phyloP scores from a whole-genome alignment of 148 eudicot genomes.

The Fagopyrum esculentum region DNA sequence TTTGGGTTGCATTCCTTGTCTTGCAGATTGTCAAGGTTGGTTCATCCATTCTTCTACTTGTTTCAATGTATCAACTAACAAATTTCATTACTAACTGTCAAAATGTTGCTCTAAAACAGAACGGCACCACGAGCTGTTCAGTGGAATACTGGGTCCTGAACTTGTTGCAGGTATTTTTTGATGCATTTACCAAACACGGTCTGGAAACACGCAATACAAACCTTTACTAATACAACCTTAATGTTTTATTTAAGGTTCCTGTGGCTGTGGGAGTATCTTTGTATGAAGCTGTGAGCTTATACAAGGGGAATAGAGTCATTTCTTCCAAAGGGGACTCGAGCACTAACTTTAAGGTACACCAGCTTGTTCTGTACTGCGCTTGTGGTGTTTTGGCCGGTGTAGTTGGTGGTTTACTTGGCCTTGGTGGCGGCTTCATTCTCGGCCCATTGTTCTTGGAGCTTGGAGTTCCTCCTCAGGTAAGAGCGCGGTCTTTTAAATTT shows the following conservation, averaged over 20 bases:
- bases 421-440: slow-evolving; percentile 89
- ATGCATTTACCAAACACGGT: background rate
- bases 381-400: slow-evolving; percentile 69
- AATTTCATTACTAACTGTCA: slow-evolving; percentile 6
- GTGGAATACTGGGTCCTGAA: slow-evolving; percentile 64
- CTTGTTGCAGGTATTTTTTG: slow-evolving; percentile 57
- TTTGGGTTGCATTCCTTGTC: slow-evolving; percentile 72
- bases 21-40: slow-evolving; percentile 70
- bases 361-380: slow-evolving; percentile 47
- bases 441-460: slow-evolving; percentile 87
- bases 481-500: background rate
- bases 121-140: slow-evolving; percentile 53
- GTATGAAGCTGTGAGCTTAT: slow-evolving; percentile 63
- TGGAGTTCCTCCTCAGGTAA: slow-evolving; percentile 92
- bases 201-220: background rate
- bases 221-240: background rate
- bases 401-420: slow-evolving; percentile 86
- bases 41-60: background rate
- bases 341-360: slow-evolving; percentile 40
- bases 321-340: slow-evolving; percentile 49
- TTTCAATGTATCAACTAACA: background rate
- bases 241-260: slow-evolving; percentile 36
- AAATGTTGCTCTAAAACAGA: slow-evolving; percentile 32
- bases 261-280: slow-evolving; percentile 58
- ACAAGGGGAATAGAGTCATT: slow-evolving; percentile 62